These are phyloP conservation scores for Thuja plicata DNA, from an alignment of 83 land plant species.

Conservation along the genomic window DNA sequence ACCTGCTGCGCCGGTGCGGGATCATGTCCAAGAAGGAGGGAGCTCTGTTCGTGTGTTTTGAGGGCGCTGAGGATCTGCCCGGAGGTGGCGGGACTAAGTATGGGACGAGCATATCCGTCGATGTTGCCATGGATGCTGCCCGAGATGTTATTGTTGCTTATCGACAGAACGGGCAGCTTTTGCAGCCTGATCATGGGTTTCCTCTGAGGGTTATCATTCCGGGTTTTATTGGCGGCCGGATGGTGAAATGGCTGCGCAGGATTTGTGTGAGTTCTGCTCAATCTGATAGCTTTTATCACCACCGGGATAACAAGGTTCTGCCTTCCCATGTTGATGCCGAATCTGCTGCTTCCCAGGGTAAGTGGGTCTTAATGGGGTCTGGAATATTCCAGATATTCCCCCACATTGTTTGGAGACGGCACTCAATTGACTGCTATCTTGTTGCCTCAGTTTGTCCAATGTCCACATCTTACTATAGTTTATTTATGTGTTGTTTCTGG, in stretches of 20 bases:
- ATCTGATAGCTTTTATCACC: conserved; percentile 74
- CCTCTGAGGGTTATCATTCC: conserved; percentile 89
- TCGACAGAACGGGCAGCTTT: conserved; percentile 79
- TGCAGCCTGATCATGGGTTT: conserved; percentile 90
- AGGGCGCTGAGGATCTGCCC: conserved; percentile 91
- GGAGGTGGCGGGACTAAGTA: conserved; percentile 90
- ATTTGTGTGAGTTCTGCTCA: conserved; percentile 72
- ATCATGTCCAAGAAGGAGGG: conserved; percentile 45
- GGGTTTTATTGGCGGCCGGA: conserved; percentile 91
- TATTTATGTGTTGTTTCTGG: too few species aligned
- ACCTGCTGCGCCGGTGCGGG: conserved; percentile 78
- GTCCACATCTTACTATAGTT: too few species aligned
- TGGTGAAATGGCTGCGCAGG: conserved; percentile 90
- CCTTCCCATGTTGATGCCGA: conserved; percentile 95
- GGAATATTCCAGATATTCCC: neutral
- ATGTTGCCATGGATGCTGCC: conserved; percentile 73
- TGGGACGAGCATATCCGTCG: conserved; percentile 73
- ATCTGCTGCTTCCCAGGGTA: conserved; percentile 81
- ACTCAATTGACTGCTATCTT: too few species aligned
- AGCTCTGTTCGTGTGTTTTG: conserved; percentile 81
- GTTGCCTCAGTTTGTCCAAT: too few species aligned
- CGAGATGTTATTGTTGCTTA: conserved; percentile 81
- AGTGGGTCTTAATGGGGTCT: neutral
- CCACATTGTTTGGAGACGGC: neutral
- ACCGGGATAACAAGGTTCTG: conserved; percentile 80